Evolutionary conservation across 2,329 filamentous ascomycete species (phyloP).

Genomic region (Pseudogymnoascus sp.): DNA sequence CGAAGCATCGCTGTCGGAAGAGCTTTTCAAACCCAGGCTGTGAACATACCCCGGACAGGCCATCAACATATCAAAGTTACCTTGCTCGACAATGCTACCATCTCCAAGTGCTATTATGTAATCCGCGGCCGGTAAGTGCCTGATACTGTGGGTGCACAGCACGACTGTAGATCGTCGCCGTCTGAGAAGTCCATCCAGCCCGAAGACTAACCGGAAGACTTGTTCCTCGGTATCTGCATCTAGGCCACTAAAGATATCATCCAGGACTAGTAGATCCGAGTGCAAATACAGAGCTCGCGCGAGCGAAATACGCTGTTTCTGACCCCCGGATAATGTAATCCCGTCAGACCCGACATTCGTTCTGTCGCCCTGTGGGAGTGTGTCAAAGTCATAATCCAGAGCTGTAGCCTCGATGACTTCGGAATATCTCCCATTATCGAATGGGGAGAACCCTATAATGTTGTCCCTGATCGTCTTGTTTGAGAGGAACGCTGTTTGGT

Average conservation of each 20-base stretch:
- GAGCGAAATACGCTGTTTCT: conserved; percentile 15
- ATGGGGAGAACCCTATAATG: conserved; percentile 27
- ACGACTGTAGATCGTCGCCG: conserved; percentile 28
- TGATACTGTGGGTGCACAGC: conserved; percentile 27
- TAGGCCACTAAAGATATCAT: conserved; percentile 21
- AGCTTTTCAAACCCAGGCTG: background rate
- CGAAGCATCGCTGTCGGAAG: conserved; percentile 8
- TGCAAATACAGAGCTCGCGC: conserved; percentile 16
- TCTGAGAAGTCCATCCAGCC: conserved; percentile 11
- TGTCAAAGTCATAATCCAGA: conserved; percentile 19
- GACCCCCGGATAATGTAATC: conserved; percentile 15
- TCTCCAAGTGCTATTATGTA: conserved; percentile 29
- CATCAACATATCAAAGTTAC: conserved; percentile 28
- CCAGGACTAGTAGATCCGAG: conserved; percentile 15
- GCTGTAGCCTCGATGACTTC: conserved; percentile 19
- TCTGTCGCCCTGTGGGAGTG: conserved; percentile 18
- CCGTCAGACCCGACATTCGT: conserved; percentile 20
- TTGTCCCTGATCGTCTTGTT: conserved; percentile 33
- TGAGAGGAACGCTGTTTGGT: conserved; percentile 36
- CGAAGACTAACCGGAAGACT: conserved; percentile 16
- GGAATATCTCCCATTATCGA: conserved; percentile 22
- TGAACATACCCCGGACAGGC: conserved; percentile 11
- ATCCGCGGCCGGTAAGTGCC: conserved; percentile 27
- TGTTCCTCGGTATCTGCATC: conserved; percentile 19
- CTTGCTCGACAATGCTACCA: conserved; percentile 29